These are phyloP conservation scores for Globisporangium cylindrosporum DNA, from an alignment of 352 stramenopile species.

Conservation along the genomic window DNA sequence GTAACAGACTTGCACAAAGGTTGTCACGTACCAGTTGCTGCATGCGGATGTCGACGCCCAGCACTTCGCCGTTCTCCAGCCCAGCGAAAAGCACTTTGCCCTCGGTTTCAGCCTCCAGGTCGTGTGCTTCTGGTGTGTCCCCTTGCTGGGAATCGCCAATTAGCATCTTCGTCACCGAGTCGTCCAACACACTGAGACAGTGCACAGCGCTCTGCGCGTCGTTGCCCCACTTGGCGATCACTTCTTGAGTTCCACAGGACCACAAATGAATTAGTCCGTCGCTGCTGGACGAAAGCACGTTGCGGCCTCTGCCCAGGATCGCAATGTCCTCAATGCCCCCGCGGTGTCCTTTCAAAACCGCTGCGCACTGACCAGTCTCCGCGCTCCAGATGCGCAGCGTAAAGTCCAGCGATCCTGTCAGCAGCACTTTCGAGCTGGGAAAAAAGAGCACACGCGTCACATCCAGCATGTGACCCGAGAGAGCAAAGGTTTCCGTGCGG, in stretches of 20 bases:
- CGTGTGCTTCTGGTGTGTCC: conserved; percentile 16
- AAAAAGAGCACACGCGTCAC: conserved; percentile 65
- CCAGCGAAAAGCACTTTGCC: conserved; percentile 63
- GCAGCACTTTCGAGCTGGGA: conserved; percentile 63
- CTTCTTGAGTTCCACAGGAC: conserved; percentile 52
- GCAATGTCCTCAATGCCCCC: conserved; percentile 55
- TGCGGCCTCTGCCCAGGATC: conserved; percentile 61
- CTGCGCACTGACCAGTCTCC: conserved; percentile 40
- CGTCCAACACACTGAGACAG: conserved; percentile 45
- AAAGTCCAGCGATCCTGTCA: conserved; percentile 72
- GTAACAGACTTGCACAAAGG: neutral
- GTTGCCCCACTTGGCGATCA: conserved; percentile 60
- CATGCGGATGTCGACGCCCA: conserved; percentile 61
- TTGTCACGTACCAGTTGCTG: conserved; percentile 25
- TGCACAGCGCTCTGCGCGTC: conserved; percentile 51
- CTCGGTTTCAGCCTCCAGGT: conserved; percentile 51
- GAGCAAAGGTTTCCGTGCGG: conserved; percentile 21
- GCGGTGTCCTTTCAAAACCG: conserved; percentile 54
- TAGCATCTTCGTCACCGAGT: conserved; percentile 17
- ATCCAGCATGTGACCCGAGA: conserved; percentile 57
- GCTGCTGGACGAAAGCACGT: conserved; percentile 64
- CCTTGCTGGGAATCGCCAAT: conserved; percentile 6
- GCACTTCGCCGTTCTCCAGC: conserved; percentile 52
- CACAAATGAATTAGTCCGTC: conserved; percentile 69
- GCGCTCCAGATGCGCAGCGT: conserved; percentile 70